Base-by-base conservation (phyloP, 768 basidiomycete genomes). In the Lentinula guzmanii region DNA sequence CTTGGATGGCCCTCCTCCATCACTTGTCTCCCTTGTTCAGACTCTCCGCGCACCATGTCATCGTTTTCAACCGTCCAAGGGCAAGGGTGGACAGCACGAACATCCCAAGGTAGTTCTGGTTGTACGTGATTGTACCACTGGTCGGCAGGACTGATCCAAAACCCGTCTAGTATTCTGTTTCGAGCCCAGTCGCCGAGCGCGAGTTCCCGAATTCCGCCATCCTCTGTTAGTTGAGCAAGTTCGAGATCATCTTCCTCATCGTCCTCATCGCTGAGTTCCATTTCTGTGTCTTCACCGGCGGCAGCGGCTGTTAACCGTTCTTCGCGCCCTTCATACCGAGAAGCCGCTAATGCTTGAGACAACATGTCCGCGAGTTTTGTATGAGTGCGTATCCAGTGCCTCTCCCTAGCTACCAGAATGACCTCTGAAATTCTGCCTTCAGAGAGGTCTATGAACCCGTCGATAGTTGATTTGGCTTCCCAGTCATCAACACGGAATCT, bases 141-240 rank as follows among this genome's bases (percentile, higher is more conserved):
- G 69, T 92, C 90, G 0, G 85, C 87, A 9, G 90, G 90, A 54
- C 81, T 86, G 48, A 86, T 71, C 90, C 90, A 92, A 65, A 84
- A 80, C 2, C 90, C 90, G 60, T 92, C 89, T 18, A 91, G 71
- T 52, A 92, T 86, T 52, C 89, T 74, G 21, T 77, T 79, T 37
- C 90, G 77, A 5, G 87, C 87, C 87, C 88, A 91, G 64, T 89
- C 89, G 11, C 79, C 77, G 57, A 91, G 73, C 1, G 90, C 87
- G 48, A 91, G 73, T 50, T 82, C 80, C 18, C 75, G 70, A 18
- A 76, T 74, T 34, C 71, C 69, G 11, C 61, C 50, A 52, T 79
- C 73, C 51, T 80, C 79, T n/a, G 72, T 70, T 66, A 75, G 69
- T 64, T 77, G 73, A 66, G 78, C 69, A 34, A 76, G 55, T 51